Evolutionary conservation across 352 stramenopile species (phyloP), one percentile per base, ranked within the genome.

Genomic region (Phytopythium boreale): DNA sequence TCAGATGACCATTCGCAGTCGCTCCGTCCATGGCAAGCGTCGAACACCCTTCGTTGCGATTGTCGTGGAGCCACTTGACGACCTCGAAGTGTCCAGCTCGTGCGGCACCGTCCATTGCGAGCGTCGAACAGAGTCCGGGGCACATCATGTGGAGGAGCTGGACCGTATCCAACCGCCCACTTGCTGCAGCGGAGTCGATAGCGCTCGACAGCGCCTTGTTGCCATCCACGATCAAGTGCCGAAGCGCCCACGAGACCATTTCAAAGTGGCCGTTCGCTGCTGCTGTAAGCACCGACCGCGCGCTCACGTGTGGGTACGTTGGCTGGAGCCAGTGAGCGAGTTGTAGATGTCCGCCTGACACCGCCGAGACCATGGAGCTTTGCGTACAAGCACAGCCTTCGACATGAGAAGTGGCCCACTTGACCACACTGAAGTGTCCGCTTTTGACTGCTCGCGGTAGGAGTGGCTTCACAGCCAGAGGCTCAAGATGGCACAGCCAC

Each of bases 81-180:
- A 59, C 34, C 52, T 24, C 52, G 2, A 59, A 41, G 29, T 59
- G 26, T 27, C 31, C 31, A 8, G n/a, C 24, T 19, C 9, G 56
- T 24, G 72, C 68, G 20, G 77, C 72, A 14, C 59, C 56, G 53
- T 83, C 64, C 70, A 79, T 75, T 0, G 67, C 68, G 27, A 37
- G 37, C 20, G 64, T 61, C 0, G 72, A 74, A 41, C 67, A 81
- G 1, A 66, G 68, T 61, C 82, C 74, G 1, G 57, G 26, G 17
- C 73, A 71, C 59, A 72, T 22, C 22, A 22, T 27, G 37, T 84
- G 76, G 4, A 84, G 56, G n/a, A 70, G 81, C 24, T 66, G 62
- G 0, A 84, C 66, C 26, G 80, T 58, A 4, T 74, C 62, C 1
- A 74, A 37, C 37, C 73, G 67, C 2, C 70, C 70, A 34, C 66